A percentile compares a stretch with the other conserved stretches of the same genome.
Evolutionary conservation across 768 basidiomycete genomes (phyloP).

Genomic region (Xerocomellus intermedius): DNA sequence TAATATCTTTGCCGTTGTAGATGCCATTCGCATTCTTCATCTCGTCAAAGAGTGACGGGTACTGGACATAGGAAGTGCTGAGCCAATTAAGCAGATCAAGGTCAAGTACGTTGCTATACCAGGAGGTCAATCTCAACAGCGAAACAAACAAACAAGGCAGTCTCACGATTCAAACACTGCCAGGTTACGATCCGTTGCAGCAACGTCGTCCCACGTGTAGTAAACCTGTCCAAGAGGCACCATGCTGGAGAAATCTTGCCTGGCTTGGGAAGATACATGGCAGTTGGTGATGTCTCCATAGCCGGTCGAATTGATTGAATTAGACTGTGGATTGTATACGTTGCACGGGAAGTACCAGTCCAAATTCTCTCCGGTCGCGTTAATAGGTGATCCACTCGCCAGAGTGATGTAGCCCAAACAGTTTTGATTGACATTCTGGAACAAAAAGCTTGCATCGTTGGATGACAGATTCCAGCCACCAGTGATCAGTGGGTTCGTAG

Average conservation of each 20-base stretch:
- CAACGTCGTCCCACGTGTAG: conserved; percentile 88
- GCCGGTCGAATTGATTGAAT: conserved; percentile 60
- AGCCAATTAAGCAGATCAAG: conserved; percentile 85
- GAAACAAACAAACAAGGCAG: conserved; percentile 17
- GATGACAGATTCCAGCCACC: conserved; percentile 77
- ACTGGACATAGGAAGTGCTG: conserved; percentile 72
- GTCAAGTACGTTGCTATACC: conserved; percentile 78
- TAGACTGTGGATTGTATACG: conserved; percentile 72
- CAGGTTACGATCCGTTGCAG: conserved; percentile 66
- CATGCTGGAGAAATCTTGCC: conserved; percentile 49
- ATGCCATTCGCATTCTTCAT: conserved; percentile 68
- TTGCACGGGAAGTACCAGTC: conserved; percentile 99
- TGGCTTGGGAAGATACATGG: conserved; percentile 59
- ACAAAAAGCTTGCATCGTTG: conserved; percentile 91
- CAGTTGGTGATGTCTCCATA: conserved; percentile 70
- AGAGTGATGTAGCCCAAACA: conserved; percentile 78
- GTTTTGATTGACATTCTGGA: conserved; percentile 86
- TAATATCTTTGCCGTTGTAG: conserved; percentile 81
- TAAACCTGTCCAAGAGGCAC: conserved; percentile 80
- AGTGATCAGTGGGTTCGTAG: conserved; percentile 78
- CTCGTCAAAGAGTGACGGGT: conserved; percentile 79
- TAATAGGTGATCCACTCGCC: conserved; percentile 68
- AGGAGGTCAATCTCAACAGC: conserved; percentile 5
- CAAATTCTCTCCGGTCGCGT: conserved; percentile 54
- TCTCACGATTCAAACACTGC: conserved; percentile 93